These are phyloP conservation scores for Penicillium canescens DNA, from an alignment of 495 filamentous ascomycete genomes.

Conservation along the genomic window DNA sequence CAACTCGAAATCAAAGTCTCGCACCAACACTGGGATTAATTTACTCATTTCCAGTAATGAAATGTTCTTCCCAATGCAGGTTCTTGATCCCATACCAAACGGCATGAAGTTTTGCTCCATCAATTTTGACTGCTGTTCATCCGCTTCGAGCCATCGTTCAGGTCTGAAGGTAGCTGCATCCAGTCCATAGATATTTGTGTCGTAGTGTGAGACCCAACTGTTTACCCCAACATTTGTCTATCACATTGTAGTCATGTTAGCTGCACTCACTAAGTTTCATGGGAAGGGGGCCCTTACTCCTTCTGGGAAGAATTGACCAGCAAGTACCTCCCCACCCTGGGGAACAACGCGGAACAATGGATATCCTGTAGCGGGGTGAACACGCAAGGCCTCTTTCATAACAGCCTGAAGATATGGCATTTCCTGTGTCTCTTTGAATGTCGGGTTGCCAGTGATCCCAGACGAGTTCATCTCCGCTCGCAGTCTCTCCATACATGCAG, in stretches of 20 bases:
- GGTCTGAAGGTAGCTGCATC: constrained; percentile 19
- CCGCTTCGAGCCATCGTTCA: constrained; percentile 15
- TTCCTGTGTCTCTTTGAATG: constrained; percentile 54
- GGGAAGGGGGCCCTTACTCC: neutral
- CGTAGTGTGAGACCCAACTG: constrained; percentile 19
- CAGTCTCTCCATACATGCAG: constrained; percentile 41
- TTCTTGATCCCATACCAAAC: constrained; percentile 31
- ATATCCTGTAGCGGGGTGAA: constrained; percentile 60
- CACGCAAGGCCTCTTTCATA: constrained; percentile 67
- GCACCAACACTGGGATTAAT: constrained; percentile 32
- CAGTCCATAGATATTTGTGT: constrained; percentile 15
- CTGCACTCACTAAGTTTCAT: neutral
- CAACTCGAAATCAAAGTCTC: constrained; percentile 16
- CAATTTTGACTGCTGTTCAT: neutral
- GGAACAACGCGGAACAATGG: constrained; percentile 46
- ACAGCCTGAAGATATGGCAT: constrained; percentile 65
- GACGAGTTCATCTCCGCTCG: constrained; percentile 56
- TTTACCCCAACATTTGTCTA: constrained; percentile 35
- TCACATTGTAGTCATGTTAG: neutral
- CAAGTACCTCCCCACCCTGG: neutral
- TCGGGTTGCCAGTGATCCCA: constrained; percentile 44
- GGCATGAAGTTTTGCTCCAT: constrained; percentile 19
- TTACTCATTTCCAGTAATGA: constrained; percentile 32
- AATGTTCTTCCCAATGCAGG: constrained; percentile 37
- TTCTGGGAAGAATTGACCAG: neutral